Evolutionary conservation across 768 basidiomycete genomes (phyloP), one percentile per base, ranked within the genome.

Genomic region (Tricholoma terreum): DNA sequence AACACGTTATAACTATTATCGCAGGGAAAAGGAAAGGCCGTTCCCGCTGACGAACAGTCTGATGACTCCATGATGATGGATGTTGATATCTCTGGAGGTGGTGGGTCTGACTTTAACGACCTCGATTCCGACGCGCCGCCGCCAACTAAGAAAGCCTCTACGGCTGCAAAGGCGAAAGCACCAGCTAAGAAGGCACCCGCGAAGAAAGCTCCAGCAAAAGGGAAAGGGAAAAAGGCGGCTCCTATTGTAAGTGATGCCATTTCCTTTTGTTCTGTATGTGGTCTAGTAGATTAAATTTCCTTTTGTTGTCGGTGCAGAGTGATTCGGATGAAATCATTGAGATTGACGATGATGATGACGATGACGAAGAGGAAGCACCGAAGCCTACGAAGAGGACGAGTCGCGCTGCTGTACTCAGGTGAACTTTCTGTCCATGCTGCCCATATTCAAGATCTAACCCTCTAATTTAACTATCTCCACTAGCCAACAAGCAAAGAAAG

Each of bases 51-150:
- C 1, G 79, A 79, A 21, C 80, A 80, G 2, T 86, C 81, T 2
- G 87, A 86, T 33, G 91, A 92, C 66, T 91, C 88, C 3, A 90
- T 90, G 88, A 74, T 79, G 74, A 86, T 89, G 82, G 88, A 93
- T 49, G 69, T 90, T 46, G 88, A 89, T 59, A 69, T 49, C 14
- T 15, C 65, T 8, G 63, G 63, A 24, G 63, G 66, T 45, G 73
- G 63, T 9, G 81, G 76, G 15, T 87, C 81, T 31, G 86, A 83
- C 58, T 80, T 80, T 19, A 80, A 81, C 17, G 78, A 80, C 46
- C 68, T 70, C 31, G 77, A 84, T 24, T 78, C 73, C 2, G 82
- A 84, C 34, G 79, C 73, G 14, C 71, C 68, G 31, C 77, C 78
- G 8, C 69, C 70, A 52, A 83, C 76, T 72, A 84, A 74, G 71